These are phyloP conservation scores for Alternaria rosae DNA, from an alignment of 2,329 filamentous ascomycete species.

Conservation along the genomic window DNA sequence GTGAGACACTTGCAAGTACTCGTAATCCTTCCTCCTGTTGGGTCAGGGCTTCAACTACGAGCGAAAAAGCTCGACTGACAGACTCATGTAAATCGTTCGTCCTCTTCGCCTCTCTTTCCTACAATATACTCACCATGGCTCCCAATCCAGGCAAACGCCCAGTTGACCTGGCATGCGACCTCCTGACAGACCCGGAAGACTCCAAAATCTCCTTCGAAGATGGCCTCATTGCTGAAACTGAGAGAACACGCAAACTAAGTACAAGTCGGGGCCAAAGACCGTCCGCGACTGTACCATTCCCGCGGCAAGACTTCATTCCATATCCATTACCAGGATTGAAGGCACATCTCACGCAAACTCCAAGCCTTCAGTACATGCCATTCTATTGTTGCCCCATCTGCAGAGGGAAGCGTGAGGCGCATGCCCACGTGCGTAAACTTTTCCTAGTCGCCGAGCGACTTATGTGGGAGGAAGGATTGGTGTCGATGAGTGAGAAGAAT, in stretches of 20 bases:
- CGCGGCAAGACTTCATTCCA: neutral
- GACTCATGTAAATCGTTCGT: neutral
- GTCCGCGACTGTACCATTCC: neutral
- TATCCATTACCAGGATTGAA: neutral
- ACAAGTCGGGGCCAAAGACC: neutral
- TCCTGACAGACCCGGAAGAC: neutral
- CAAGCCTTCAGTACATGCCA: neutral
- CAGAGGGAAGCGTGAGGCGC: constrained; percentile 15
- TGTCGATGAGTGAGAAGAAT: constrained; percentile 25
- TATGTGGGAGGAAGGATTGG: constrained; percentile 26
- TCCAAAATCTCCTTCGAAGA: neutral
- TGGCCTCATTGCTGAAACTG: neutral
- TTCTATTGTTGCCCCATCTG: constrained; percentile 30
- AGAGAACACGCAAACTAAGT: neutral
- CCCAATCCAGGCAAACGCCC: constrained; percentile 3
- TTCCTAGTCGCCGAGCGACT: constrained; percentile 41
- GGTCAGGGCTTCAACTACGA: neutral
- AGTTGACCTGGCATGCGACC: neutral
- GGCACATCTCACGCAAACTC: neutral
- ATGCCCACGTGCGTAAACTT: constrained; percentile 35
- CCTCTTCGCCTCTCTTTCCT: neutral
- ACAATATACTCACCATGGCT: neutral
- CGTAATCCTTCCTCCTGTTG: neutral
- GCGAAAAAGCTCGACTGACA: neutral
- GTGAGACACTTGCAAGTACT: neutral